Conservation (phyloP, 2,329 filamentous ascomycete genomes). For the Clonostachys rosea region DNA sequence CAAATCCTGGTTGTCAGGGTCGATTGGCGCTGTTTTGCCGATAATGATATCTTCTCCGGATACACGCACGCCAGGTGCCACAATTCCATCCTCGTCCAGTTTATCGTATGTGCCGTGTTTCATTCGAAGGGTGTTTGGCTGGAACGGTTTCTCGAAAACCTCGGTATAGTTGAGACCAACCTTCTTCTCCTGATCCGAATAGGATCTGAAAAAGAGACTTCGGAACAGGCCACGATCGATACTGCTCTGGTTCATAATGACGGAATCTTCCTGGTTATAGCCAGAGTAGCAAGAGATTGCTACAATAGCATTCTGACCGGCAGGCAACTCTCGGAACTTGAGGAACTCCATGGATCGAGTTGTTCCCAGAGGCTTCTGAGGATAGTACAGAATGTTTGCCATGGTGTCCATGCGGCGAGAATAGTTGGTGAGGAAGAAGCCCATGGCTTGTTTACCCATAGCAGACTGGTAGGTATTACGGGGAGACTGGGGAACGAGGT, state of each 20-base stretch:
- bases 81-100: slow-evolving; percentile 92
- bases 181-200: slow-evolving; percentile 95
- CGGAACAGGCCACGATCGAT: slow-evolving; percentile 97
- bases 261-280: slow-evolving; percentile 99
- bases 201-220: slow-evolving; percentile 95
- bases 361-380: slow-evolving; percentile 93
- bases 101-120: slow-evolving; percentile 98
- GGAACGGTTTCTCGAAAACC: slow-evolving; percentile 90
- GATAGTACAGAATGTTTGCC: slow-evolving; percentile 98
- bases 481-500: slow-evolving; percentile 63
- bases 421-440: slow-evolving; percentile 97
- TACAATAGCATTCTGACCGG: slow-evolving; percentile 96
- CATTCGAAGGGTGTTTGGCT: slow-evolving; percentile 81
- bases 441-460: slow-evolving; percentile 99
- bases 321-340: slow-evolving; percentile 94
- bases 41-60: slow-evolving; percentile 99
- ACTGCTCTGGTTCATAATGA: slow-evolving; percentile 99
- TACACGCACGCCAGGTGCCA: slow-evolving; percentile 89
- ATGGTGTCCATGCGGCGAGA: slow-evolving; percentile 98
- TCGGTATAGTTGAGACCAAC: slow-evolving; percentile 92
- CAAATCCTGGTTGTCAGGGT: slow-evolving; percentile 87
- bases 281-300: slow-evolving; percentile 97
- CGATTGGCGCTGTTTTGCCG: slow-evolving; percentile 94
- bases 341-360: slow-evolving; percentile 98
- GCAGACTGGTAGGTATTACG: slow-evolving; percentile 99